phyloP scores from a whole-genome alignment of 2,329 filamentous ascomycete species.

The Neofusicoccum sp. region DNA sequence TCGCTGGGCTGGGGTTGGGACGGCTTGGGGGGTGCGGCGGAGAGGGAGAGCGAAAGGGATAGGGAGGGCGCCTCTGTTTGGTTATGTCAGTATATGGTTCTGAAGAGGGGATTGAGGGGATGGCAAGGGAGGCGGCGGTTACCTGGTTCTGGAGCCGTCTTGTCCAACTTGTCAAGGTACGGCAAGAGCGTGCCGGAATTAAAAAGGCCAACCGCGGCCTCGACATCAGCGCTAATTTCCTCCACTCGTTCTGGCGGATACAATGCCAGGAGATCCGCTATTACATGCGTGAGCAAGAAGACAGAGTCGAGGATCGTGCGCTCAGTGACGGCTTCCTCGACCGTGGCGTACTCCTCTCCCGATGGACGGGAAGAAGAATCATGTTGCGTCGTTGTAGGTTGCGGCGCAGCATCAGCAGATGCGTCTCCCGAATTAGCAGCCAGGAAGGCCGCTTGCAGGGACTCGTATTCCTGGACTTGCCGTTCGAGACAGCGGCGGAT shows the following conservation, averaged over 20 bases:
- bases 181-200: neutral
- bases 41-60: slow-evolving; percentile 31
- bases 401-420: slow-evolving; percentile 26
- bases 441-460: slow-evolving; percentile 39
- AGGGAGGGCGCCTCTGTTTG: slow-evolving; percentile 35
- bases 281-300: neutral
- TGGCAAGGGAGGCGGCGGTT: neutral
- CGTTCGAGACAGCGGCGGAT: slow-evolving; percentile 54
- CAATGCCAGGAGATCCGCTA: slow-evolving; percentile 61
- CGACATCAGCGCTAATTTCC: slow-evolving; percentile 54
- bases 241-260: slow-evolving; percentile 63
- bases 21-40: slow-evolving; percentile 22
- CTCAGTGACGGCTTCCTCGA: slow-evolving; percentile 68
- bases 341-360: slow-evolving; percentile 65
- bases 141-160: slow-evolving; percentile 27
- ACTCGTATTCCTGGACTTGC: slow-evolving; percentile 50
- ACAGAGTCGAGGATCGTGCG: slow-evolving; percentile 63
- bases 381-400: slow-evolving; percentile 12
- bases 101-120: slow-evolving; percentile 13
- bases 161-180: slow-evolving; percentile 8
- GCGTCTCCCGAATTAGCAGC: slow-evolving; percentile 28
- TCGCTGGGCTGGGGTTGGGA: slow-evolving; percentile 41
- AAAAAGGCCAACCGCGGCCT: slow-evolving; percentile 44
- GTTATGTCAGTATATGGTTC: slow-evolving; percentile 28
- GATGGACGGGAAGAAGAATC: slow-evolving; percentile 31